Evolutionary conservation across 2,329 filamentous ascomycete species (phyloP).

Genomic region (Pyrenophora tritici-repentis): DNA sequence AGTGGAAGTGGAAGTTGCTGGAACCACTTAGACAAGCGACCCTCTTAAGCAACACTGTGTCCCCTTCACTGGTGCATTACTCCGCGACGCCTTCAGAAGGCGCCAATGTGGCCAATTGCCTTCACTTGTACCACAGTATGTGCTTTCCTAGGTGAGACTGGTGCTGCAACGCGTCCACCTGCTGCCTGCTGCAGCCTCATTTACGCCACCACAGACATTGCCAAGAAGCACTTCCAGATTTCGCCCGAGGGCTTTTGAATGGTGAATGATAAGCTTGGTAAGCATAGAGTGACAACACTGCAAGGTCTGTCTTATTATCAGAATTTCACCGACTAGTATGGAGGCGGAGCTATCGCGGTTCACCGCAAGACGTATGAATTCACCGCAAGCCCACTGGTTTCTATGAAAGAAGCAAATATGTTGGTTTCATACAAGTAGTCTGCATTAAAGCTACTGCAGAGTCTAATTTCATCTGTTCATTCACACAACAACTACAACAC

Average conservation of each 20-base stretch:
- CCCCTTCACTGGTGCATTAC: conserved; percentile 12
- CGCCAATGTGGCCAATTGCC: conserved; percentile 16
- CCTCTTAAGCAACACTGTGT: conserved; percentile 25
- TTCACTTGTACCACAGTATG: conserved; percentile 13
- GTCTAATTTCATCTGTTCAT: too few relatives aligned
- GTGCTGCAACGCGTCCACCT: conserved; percentile 27
- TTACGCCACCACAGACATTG: conserved; percentile 18
- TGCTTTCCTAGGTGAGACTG: conserved; percentile 19
- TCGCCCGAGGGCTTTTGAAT: conserved; percentile 4
- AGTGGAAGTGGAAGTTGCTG: conserved; percentile 34
- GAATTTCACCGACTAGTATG: too few relatives aligned
- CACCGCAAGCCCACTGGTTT: too few relatives aligned
- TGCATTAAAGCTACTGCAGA: too few relatives aligned
- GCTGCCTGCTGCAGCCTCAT: conserved; percentile 33
- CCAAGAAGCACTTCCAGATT: conserved; percentile 10
- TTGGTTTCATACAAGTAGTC: too few relatives aligned
- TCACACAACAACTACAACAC: too few relatives aligned
- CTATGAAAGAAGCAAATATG: too few relatives aligned
- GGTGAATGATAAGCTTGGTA: not conserved
- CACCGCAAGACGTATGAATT: too few relatives aligned
- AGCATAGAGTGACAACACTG: too few relatives aligned
- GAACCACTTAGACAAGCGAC: conserved; percentile 26
- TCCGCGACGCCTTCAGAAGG: not conserved
- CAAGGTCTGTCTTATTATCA: too few relatives aligned
- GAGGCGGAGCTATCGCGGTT: too few relatives aligned